Base-by-base conservation (phyloP, 2,329 filamentous ascomycete genomes). In the Talaromyces sp. region DNA sequence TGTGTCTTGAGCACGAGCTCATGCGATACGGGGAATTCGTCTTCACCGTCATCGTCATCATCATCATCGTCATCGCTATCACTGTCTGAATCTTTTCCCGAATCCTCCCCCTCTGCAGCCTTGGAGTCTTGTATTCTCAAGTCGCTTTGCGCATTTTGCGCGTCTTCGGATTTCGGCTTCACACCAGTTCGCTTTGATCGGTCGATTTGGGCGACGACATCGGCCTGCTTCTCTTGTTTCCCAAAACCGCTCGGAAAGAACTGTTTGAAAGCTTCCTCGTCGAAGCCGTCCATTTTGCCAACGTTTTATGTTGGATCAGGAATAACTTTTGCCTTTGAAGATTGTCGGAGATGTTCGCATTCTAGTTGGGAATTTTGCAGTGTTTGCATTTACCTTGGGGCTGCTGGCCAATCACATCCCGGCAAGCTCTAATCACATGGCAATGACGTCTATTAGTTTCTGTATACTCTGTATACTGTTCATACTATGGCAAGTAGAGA, bases 1-100 rank as follows among this genome's bases (percentile, higher is more conserved):
- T 99, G 95, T 14, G 94, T 96, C 77, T 96, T 96, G 72, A 98
- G 82, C 31, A 96, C 81, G 74, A 99, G 85, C 77, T 97, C 93
- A 73, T 99, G 95, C 5, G 95, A 96, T 12, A 96, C 87, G 1
- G 95, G 95, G 66, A 89, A 97, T 68, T 96, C 91, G 69, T 96
- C 92, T 55, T 90, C 90, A 33, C 93, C 90, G 27, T 92, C 86
- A 1, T 82, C 81, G 54, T 85, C 82, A 56, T 86, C 85, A 30
- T 86, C 82, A 56, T 87, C 85, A 27, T 83, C 82, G 55, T 86
- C 81, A 51, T 80, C 78, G 58, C 81, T 61, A 33, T 66, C 65
- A 40, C 72, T 67, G 57, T 64, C 59, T 31, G 28, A 56, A 14
- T 74, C 71, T 51, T 67, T 67, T 47, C 71, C 64, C 47, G 71